Conservation (phyloP, 768 basidiomycete species). For the Lentinula detonsa region DNA sequence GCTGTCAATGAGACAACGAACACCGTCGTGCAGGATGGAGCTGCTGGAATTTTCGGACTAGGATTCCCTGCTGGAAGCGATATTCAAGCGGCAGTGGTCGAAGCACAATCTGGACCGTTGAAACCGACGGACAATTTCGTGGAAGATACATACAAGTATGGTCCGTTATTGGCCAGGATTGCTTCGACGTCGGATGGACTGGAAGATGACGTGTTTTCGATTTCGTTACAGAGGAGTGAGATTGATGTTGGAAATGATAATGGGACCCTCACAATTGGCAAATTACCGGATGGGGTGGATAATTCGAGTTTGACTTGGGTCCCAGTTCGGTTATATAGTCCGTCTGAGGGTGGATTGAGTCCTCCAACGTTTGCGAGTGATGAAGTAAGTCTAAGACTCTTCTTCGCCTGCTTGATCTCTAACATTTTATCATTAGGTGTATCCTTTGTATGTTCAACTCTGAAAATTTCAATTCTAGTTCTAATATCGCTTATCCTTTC, state of each 20-base stretch:
- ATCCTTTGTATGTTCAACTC: constrained; percentile 26
- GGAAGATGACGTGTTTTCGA: constrained; percentile 44
- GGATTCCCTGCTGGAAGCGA: constrained; percentile 59
- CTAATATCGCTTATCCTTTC: neutral
- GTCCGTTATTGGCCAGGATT: constrained; percentile 43
- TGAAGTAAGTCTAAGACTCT: constrained; percentile 35
- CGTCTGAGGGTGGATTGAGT: constrained; percentile 47
- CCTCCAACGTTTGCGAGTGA: constrained; percentile 49
- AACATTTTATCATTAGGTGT: constrained; percentile 17
- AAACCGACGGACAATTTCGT: constrained; percentile 30
- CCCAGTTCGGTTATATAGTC: constrained; percentile 50
- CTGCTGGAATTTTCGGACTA: constrained; percentile 62
- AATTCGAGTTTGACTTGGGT: constrained; percentile 63
- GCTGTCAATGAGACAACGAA: constrained; percentile 56
- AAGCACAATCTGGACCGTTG: constrained; percentile 14
- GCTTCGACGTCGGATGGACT: constrained; percentile 34
- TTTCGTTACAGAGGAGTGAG: constrained; percentile 53
- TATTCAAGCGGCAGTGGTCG: constrained; percentile 28
- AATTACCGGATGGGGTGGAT: constrained; percentile 47
- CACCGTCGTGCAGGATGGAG: constrained; percentile 43
- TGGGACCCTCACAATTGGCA: constrained; percentile 59
- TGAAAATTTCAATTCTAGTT: neutral
- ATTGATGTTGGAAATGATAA: constrained; percentile 50
- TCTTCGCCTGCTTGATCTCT: neutral
- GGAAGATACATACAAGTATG: constrained; percentile 26